These are phyloP conservation scores for Trichosanthes cucumerina DNA, from an alignment of 306 rosid genomes.

Conservation along the genomic window DNA sequence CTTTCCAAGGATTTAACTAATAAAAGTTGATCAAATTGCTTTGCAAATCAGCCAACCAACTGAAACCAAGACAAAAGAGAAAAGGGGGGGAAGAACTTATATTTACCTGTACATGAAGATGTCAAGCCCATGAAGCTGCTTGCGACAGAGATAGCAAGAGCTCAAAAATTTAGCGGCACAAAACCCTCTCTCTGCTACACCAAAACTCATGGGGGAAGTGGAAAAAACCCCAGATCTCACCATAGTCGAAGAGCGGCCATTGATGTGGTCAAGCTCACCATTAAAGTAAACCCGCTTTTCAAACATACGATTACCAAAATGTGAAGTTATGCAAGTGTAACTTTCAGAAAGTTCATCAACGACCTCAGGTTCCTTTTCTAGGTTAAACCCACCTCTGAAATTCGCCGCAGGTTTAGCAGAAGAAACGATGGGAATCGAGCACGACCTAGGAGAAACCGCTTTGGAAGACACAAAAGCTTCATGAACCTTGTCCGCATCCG, in stretches of 20 bases:
- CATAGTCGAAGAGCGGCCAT: background rate
- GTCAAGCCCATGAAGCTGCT: constrained; percentile 58
- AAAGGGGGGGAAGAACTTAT: background rate
- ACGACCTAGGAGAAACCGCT: constrained; percentile 28
- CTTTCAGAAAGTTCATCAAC: constrained; percentile 40
- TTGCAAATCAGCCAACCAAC: background rate
- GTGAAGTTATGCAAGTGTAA: constrained; percentile 50
- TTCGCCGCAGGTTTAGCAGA: constrained; percentile 56
- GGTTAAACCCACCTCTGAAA: constrained; percentile 28
- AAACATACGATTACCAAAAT: constrained; percentile 23
- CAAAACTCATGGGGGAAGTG: constrained; percentile 41
- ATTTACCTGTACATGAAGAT: constrained; percentile 75
- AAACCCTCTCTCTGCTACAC: constrained; percentile 22
- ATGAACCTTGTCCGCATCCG: constrained; percentile 14
- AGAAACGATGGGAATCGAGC: constrained; percentile 50
- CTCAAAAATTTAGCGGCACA: constrained; percentile 37
- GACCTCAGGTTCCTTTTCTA: constrained; percentile 17
- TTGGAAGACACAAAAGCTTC: constrained; percentile 11
- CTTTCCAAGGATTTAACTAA: background rate
- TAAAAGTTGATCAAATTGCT: background rate
- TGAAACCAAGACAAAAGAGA: background rate
- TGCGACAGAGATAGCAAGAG: constrained; percentile 49
- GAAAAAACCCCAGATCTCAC: constrained; percentile 37
- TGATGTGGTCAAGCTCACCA: constrained; percentile 23
- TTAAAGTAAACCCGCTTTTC: constrained; percentile 31